Percentiles rank a stretch among this genome's conserved stretches.
Conservation (phyloP, 495 filamentous ascomycete genomes). For the Achaetomiella virescens region DNA sequence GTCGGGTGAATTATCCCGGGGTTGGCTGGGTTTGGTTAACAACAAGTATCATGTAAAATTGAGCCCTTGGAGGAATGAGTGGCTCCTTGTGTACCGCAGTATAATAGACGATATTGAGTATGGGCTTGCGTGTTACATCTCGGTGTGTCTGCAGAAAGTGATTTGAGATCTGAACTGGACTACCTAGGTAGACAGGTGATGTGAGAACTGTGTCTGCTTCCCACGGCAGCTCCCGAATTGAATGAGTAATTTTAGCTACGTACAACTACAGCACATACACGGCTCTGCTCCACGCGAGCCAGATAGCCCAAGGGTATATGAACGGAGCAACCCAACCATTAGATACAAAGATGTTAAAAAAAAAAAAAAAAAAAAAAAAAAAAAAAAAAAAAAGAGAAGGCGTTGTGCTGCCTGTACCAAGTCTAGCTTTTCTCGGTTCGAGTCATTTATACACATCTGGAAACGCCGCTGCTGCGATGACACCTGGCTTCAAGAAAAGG, state of each 20-base stretch:
- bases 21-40: too few species aligned
- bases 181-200: too few species aligned
- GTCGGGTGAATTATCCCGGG: too few species aligned
- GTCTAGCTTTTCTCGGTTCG: not conserved
- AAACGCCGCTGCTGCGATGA: conserved; percentile 6
- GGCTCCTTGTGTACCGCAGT: too few species aligned
- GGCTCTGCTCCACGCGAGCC: not conserved
- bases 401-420: conserved; percentile 7
- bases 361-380: not conserved
- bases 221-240: too few species aligned
- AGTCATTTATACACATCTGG: not conserved
- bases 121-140: too few species aligned
- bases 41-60: too few species aligned
- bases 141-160: too few species aligned
- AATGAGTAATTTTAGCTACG: not conserved
- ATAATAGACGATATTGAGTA: too few species aligned
- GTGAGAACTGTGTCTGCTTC: too few species aligned
- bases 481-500: not conserved
- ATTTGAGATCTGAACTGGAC: too few species aligned
- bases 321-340: not conserved
- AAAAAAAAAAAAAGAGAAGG: not conserved
- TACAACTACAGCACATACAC: not conserved
- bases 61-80: too few species aligned
- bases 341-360: not conserved
- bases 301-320: conserved; percentile 4